Evolutionary conservation across 2,329 filamentous ascomycete species (phyloP).

Genomic region (Exophiala mesophila): DNA sequence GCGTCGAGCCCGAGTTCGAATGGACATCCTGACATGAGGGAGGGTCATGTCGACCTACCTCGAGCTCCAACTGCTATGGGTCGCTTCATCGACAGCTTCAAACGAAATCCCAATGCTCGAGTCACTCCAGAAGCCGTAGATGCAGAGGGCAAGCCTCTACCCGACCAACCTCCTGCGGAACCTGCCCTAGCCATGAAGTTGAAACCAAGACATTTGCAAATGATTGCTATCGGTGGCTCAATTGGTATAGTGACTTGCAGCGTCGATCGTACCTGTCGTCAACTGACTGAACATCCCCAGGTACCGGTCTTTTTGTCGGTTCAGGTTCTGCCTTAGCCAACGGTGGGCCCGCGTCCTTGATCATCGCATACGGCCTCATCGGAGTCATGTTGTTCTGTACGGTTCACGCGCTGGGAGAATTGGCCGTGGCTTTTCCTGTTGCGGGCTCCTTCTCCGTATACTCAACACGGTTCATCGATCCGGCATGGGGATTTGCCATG

Average conservation of each 20-base stretch:
- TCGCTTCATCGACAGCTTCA: conserved; percentile 41
- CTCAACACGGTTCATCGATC: conserved; percentile 88
- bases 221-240: conserved; percentile 94
- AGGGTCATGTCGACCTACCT: conserved; percentile 19
- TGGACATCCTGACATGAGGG: background rate
- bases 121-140: conserved; percentile 37
- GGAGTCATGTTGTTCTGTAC: conserved; percentile 87
- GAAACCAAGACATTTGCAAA: conserved; percentile 83
- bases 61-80: conserved; percentile 15
- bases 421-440: conserved; percentile 86
- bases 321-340: conserved; percentile 65
- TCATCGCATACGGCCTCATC: conserved; percentile 71
- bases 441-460: conserved; percentile 88
- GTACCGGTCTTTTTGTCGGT: conserved; percentile 80
- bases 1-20: background rate
- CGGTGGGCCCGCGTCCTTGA: conserved; percentile 71
- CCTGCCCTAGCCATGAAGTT: conserved; percentile 70
- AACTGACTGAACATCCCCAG: conserved; percentile 35
- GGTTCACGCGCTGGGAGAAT: conserved; percentile 83
- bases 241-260: conserved; percentile 8
- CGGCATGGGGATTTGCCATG: conserved; percentile 93
- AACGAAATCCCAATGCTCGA: conserved; percentile 40
- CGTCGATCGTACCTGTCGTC: background rate
- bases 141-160: conserved; percentile 52
- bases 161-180: conserved; percentile 63